phyloP scores from a whole-genome alignment of 2,329 filamentous ascomycete species.

The Nothophaeocryptopus gaeumannii region DNA sequence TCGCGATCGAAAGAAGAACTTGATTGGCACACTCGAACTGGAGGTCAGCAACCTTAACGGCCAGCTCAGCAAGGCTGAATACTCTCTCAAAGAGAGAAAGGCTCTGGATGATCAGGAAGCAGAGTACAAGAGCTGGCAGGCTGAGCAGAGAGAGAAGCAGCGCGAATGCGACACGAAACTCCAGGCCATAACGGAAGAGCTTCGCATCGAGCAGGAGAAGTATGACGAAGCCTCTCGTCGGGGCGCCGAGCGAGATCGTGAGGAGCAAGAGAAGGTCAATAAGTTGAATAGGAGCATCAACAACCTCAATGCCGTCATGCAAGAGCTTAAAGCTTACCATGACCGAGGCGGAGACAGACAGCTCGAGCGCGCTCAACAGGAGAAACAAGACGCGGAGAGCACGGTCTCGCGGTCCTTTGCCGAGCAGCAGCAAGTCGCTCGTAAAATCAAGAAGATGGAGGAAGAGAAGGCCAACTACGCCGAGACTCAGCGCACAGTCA shows the following conservation, averaged over 20 bases:
- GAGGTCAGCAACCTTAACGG: slow-evolving; percentile 72
- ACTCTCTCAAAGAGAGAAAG: slow-evolving; percentile 78
- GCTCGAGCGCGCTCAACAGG: slow-evolving; percentile 65
- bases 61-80: slow-evolving; percentile 66
- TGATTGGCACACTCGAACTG: slow-evolving; percentile 65
- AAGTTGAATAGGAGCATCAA: slow-evolving; percentile 70
- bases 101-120: slow-evolving; percentile 69
- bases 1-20: slow-evolving; percentile 66
- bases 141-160: slow-evolving; percentile 67
- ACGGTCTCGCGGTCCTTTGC: slow-evolving; percentile 64
- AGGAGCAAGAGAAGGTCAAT: slow-evolving; percentile 67
- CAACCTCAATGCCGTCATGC: slow-evolving; percentile 71
- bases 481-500: slow-evolving; percentile 79
- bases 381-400: slow-evolving; percentile 66
- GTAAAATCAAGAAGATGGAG: slow-evolving; percentile 72
- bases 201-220: slow-evolving; percentile 70
- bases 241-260: slow-evolving; percentile 69
- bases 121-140: slow-evolving; percentile 65
- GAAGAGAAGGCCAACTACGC: slow-evolving; percentile 76
- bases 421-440: slow-evolving; percentile 65
- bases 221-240: slow-evolving; percentile 74
- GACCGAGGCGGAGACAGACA: slow-evolving; percentile 70
- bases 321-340: slow-evolving; percentile 76
- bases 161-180: slow-evolving; percentile 69
- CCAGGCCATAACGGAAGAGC: slow-evolving; percentile 69